Conservation (phyloP, 176 grass and related monocot genomes). For the Carex scoparia region DNA sequence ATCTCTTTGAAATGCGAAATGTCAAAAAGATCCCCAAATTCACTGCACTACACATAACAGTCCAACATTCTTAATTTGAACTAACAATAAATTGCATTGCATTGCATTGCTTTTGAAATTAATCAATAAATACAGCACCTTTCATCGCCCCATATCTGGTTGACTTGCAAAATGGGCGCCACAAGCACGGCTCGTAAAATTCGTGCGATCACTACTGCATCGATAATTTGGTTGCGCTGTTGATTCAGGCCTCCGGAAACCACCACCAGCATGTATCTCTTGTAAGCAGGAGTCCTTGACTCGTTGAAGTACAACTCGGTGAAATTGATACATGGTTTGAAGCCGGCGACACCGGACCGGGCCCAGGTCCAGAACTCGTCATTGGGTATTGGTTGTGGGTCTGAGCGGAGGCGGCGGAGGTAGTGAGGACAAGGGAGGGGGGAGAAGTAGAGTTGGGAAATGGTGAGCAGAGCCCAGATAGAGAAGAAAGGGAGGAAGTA, state of each 20-base stretch:
- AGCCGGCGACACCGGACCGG: not conserved
- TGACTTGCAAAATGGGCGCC: conserved; percentile 37
- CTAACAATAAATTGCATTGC: not conserved
- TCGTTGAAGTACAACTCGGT: not conserved
- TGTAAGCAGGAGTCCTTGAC: not conserved
- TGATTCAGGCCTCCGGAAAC: conserved; percentile 46
- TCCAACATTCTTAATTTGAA: not conserved
- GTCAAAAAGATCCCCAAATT: conserved; percentile 44
- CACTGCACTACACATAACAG: conserved; percentile 33
- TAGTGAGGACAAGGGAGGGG: conserved; percentile 13
- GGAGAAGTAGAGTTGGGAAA: conserved; percentile 33
- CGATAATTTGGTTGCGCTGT: conserved; percentile 43
- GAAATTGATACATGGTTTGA: conserved; percentile 27
- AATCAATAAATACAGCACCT: conserved; percentile 17
- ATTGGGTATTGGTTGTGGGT: not conserved
- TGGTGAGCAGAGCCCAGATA: conserved; percentile 27
- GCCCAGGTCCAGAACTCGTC: conserved; percentile 37
- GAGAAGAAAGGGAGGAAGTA: conserved; percentile 29
- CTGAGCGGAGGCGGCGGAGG: not conserved
- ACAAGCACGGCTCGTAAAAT: conserved; percentile 36
- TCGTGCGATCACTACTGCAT: conserved; percentile 35
- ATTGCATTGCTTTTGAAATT: not conserved
- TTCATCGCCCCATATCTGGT: conserved; percentile 43
- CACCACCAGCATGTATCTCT: conserved; percentile 38
- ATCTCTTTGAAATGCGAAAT: conserved; percentile 34